Conservation (phyloP, 192 early-diverging fungal species). For the Borealophlyctis nickersoniae region DNA sequence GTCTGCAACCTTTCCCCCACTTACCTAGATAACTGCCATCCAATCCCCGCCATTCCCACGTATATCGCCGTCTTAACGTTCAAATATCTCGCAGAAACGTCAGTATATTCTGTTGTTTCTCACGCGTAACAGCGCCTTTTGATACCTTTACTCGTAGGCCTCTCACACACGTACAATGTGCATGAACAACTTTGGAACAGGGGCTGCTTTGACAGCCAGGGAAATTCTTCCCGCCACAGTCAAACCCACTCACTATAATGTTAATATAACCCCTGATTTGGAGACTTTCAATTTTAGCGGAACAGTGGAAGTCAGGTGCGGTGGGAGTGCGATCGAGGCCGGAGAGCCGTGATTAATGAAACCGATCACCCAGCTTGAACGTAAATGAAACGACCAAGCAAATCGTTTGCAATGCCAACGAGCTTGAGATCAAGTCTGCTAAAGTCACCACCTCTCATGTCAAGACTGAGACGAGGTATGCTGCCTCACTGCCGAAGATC, state of each 20-base stretch:
- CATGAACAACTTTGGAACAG: no score
- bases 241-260: slow-evolving; percentile 77
- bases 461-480: slow-evolving; percentile 35
- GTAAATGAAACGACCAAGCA: slow-evolving; percentile 39
- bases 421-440: slow-evolving; percentile 34
- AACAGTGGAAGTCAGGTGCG: slow-evolving; percentile 68
- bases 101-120: no score
- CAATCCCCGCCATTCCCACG: no score
- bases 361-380: slow-evolving; percentile 31
- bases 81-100: no score
- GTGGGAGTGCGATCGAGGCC: slow-evolving; percentile 7
- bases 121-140: no score
- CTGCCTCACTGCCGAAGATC: no score
- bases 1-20: no score
- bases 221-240: slow-evolving; percentile 85
- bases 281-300: slow-evolving; percentile 78
- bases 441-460: slow-evolving; percentile 24
- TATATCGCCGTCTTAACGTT: no score
- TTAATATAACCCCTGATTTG: slow-evolving; percentile 77
- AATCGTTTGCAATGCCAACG: slow-evolving; percentile 44
- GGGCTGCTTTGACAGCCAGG: slow-evolving; percentile 17
- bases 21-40: no score
- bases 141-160: no score
- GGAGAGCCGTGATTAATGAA: slow-evolving; percentile 9
- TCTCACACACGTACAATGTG: no score